Evolutionary conservation across 371 early-diverging fungal genomes (phyloP).

Genomic region (Sanchytrium tribonematis): DNA sequence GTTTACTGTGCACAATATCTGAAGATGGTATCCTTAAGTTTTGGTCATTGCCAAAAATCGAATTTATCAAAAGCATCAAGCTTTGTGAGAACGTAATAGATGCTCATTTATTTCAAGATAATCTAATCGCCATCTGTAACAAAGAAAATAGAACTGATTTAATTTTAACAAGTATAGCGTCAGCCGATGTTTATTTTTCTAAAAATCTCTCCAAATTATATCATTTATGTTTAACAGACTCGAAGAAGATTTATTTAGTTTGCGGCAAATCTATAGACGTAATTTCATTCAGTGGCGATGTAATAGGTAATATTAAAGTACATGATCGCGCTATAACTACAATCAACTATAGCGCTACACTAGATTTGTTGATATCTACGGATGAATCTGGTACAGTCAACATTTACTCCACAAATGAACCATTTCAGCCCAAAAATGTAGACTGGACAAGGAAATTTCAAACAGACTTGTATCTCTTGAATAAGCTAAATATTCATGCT

Average conservation of each 20-base stretch:
- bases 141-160: neutral
- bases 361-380: neutral
- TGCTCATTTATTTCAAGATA: neutral
- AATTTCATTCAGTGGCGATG: neutral
- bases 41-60: neutral
- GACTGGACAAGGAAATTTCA: neutral
- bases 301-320: neutral
- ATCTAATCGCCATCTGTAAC: neutral
- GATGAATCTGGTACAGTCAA: neutral
- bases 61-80: neutral
- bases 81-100: neutral
- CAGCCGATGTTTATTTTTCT: neutral
- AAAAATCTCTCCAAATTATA: neutral
- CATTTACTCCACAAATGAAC: neutral
- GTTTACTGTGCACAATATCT: neutral
- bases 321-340: neutral
- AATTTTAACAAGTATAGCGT: neutral
- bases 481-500: neutral
- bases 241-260: neutral
- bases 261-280: neutral
- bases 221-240: neutral
- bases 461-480: neutral
- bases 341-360: neutral
- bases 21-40: neutral
- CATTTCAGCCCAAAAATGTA: neutral